Percentiles rank a stretch among this genome's conserved stretches.
These are phyloP conservation scores for Takashimella tepidaria DNA, from an alignment of 1,284 basidiomycete species.

Conservation along the genomic window DNA sequence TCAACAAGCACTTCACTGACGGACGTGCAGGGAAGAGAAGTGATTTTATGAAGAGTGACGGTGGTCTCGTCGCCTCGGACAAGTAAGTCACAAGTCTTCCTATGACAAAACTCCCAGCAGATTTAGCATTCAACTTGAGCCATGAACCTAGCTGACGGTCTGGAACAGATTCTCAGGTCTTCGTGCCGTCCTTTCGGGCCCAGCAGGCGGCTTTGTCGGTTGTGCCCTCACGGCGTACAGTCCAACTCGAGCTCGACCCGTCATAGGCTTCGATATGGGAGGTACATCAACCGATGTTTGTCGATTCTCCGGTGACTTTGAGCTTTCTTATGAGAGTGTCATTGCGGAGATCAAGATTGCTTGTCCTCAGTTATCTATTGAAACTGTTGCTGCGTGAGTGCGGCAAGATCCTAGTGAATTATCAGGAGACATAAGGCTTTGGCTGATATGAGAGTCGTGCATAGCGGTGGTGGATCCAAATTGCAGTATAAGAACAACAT, in stretches of 20 bases:
- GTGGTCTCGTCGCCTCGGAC: constrained; percentile 66
- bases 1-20: constrained; percentile 73
- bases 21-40: constrained; percentile 39
- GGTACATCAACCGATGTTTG: constrained; percentile 90
- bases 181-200: constrained; percentile 64
- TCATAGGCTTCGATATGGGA: constrained; percentile 62
- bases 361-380: constrained; percentile 80
- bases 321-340: constrained; percentile 83
- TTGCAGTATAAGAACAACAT: constrained; percentile 74
- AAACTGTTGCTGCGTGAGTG: constrained; percentile 64
- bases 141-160: too few relatives aligned
- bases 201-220: constrained; percentile 40
- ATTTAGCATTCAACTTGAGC: constrained; percentile 56
- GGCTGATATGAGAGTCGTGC: too few relatives aligned
- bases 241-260: constrained; percentile 22
- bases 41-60: constrained; percentile 79
- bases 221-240: constrained; percentile 33
- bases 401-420: too few relatives aligned
- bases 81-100: constrained; percentile 49
- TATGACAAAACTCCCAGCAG: constrained; percentile 55
- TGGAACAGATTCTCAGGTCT: constrained; percentile 60
- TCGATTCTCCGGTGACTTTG: constrained; percentile 76
- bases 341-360: constrained; percentile 86
- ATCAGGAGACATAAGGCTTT: too few relatives aligned
- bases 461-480: constrained; percentile 69